Evolutionary conservation across 768 basidiomycete genomes (phyloP).

Genomic region (Auricularia cornea): DNA sequence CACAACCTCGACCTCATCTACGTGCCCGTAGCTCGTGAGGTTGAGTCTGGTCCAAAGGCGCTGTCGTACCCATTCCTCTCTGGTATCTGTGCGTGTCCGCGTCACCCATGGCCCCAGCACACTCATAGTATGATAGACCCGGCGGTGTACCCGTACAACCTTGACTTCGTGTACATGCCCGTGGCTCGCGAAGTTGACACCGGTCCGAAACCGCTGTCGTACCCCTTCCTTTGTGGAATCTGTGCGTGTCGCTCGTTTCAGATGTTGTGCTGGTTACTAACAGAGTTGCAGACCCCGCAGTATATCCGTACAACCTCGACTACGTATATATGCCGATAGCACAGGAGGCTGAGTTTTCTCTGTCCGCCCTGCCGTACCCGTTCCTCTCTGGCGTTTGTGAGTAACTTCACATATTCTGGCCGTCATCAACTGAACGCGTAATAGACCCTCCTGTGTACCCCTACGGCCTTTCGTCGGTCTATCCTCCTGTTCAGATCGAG

Average conservation of each 20-base stretch:
- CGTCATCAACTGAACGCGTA: too few relatives aligned
- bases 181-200: not conserved
- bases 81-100: slow-evolving; percentile 20
- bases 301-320: slow-evolving; percentile 34
- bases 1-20: slow-evolving; percentile 1
- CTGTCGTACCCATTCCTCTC: slow-evolving; percentile 5
- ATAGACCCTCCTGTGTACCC: slow-evolving; percentile 39
- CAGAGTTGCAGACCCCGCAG: slow-evolving; percentile 24
- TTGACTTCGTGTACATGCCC: slow-evolving; percentile 3
- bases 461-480: slow-evolving; percentile 27
- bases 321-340: slow-evolving; percentile 21
- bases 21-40: not conserved
- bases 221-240: slow-evolving; percentile 12
- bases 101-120: not conserved
- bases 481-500: slow-evolving; percentile 17
- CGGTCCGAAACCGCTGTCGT: not conserved
- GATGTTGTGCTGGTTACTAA: slow-evolving; percentile 1
- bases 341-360: not conserved
- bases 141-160: slow-evolving; percentile 5
- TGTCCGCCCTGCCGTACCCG: not conserved
- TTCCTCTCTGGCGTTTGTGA: slow-evolving; percentile 21
- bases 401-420: slow-evolving; percentile 10
- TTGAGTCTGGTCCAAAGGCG: not conserved
- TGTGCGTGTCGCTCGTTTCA: slow-evolving; percentile 20
- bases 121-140: slow-evolving; percentile 14